These are phyloP conservation scores for Emergomyces pasteurianus DNA, from an alignment of 2,329 filamentous ascomycete species.

Conservation along the genomic window DNA sequence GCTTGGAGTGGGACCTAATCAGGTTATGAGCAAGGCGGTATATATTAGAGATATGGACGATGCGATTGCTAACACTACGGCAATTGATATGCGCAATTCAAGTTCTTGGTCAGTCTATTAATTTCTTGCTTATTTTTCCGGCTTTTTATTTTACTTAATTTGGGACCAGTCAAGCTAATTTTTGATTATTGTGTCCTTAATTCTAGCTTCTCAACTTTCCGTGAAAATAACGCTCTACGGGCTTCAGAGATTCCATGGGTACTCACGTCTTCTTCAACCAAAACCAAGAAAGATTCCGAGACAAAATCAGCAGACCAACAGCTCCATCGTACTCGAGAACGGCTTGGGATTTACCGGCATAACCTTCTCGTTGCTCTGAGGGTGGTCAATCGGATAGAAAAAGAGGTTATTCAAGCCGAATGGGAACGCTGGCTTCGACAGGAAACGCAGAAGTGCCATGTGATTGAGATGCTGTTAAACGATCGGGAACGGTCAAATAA, in stretches of 20 bases:
- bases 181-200: neutral
- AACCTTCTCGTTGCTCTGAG: conserved; percentile 84
- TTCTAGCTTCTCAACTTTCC: conserved; percentile 30
- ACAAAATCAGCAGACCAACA: conserved; percentile 37
- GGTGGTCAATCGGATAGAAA: conserved; percentile 78
- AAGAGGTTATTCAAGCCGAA: conserved; percentile 71
- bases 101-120: conserved; percentile 21
- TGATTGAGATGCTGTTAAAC: conserved; percentile 40
- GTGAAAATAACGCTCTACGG: conserved; percentile 27
- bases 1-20: conserved; percentile 67
- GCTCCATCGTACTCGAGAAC: conserved; percentile 67
- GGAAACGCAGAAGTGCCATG: conserved; percentile 64
- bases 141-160: neutral
- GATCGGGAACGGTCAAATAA: conserved; percentile 13
- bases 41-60: conserved; percentile 72
- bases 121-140: no score
- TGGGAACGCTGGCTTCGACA: conserved; percentile 87
- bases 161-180: neutral
- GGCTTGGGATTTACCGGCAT: conserved; percentile 72
- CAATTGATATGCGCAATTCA: conserved; percentile 17
- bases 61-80: conserved; percentile 34
- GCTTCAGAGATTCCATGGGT: conserved; percentile 21
- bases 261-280: conserved; percentile 13
- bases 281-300: conserved; percentile 15
- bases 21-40: conserved; percentile 72